A percentile compares a stretch with the other conserved stretches of the same genome.
Conservation (phyloP, 352 stramenopile genomes). For the Phytopythium litorale region DNA sequence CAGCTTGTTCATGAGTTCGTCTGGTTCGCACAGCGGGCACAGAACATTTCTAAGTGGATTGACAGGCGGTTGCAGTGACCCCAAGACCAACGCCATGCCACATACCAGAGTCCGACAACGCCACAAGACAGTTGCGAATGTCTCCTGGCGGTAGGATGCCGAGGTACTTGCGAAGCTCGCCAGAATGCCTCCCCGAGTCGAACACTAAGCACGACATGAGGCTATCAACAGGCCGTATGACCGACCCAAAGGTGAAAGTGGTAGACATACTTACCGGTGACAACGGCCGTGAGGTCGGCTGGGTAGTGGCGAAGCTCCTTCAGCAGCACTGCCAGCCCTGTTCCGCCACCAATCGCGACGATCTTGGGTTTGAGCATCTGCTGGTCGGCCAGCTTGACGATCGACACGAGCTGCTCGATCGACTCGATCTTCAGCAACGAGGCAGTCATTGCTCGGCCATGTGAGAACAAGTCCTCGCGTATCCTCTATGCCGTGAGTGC, state of each 20-base stretch:
- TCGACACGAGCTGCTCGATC: constrained; percentile 69
- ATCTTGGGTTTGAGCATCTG: constrained; percentile 82
- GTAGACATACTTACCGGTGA: constrained; percentile 41
- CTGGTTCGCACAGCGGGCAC: constrained; percentile 15
- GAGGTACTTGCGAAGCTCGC: constrained; percentile 75
- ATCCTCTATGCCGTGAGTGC: no score
- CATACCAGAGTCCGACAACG: constrained; percentile 74
- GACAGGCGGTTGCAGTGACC: neutral
- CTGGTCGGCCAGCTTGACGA: constrained; percentile 76
- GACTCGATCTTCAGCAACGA: constrained; percentile 50
- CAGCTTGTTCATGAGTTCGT: constrained; percentile 82
- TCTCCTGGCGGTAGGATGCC: constrained; percentile 80
- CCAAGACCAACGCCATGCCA: neutral
- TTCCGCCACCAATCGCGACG: constrained; percentile 77
- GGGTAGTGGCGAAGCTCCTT: constrained; percentile 84
- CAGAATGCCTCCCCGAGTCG: constrained; percentile 79
- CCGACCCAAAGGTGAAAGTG: neutral
- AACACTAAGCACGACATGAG: constrained; percentile 41
- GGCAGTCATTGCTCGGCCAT: neutral
- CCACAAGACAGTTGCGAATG: constrained; percentile 85
- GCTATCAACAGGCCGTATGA: neutral
- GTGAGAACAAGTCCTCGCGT: neutral
- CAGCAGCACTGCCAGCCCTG: constrained; percentile 74
- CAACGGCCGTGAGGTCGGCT: constrained; percentile 80
- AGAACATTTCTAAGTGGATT: neutral